A percentile compares a stretch with the other conserved stretches of the same genome.
phyloP scores from a whole-genome alignment of 805 yeast species.

The Barnettozyma wickerhamii region DNA sequence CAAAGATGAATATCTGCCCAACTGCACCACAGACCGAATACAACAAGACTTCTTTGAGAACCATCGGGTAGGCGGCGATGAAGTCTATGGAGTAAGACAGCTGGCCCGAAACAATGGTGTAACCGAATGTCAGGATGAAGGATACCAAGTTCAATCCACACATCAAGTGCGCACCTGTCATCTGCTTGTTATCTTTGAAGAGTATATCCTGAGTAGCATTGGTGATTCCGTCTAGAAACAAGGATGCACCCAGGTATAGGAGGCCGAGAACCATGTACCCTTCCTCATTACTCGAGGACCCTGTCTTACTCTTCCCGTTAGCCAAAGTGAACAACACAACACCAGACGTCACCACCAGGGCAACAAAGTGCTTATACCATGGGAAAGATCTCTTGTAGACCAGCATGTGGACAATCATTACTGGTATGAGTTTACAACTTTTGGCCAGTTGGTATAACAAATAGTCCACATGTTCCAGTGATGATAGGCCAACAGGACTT shows the following conservation, averaged over 20 bases:
- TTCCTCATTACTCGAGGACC: conserved; percentile 28
- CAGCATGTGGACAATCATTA: conserved; percentile 76
- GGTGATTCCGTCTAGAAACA: conserved; percentile 86
- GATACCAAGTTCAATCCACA: conserved; percentile 51
- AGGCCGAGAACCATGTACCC: conserved; percentile 53
- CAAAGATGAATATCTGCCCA: conserved; percentile 92
- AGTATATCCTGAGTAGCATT: conserved; percentile 91
- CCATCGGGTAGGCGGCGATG: conserved; percentile 45
- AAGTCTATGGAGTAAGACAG: conserved; percentile 45
- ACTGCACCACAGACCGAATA: conserved; percentile 81
- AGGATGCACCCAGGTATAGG: conserved; percentile 49
- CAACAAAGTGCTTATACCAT: conserved; percentile 70
- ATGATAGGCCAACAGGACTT: conserved; percentile 76
- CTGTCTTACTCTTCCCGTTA: conserved; percentile 31
- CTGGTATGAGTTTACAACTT: conserved; percentile 91
- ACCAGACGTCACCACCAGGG: conserved; percentile 73
- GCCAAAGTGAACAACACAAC: conserved; percentile 73
- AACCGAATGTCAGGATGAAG: conserved; percentile 43
- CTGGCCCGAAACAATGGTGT: conserved; percentile 47
- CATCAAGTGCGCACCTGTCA: conserved; percentile 90
- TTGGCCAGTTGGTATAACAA: conserved; percentile 82
- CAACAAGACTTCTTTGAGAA: conserved; percentile 52
- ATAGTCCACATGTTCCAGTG: conserved; percentile 81
- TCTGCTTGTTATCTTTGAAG: conserved; percentile 44
- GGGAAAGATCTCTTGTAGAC: conserved; percentile 73